Percentiles rank a stretch among this genome's conserved stretches.
Conservation (phyloP, 192 early-diverging fungal species). For the Linnemannia hyalina region DNA sequence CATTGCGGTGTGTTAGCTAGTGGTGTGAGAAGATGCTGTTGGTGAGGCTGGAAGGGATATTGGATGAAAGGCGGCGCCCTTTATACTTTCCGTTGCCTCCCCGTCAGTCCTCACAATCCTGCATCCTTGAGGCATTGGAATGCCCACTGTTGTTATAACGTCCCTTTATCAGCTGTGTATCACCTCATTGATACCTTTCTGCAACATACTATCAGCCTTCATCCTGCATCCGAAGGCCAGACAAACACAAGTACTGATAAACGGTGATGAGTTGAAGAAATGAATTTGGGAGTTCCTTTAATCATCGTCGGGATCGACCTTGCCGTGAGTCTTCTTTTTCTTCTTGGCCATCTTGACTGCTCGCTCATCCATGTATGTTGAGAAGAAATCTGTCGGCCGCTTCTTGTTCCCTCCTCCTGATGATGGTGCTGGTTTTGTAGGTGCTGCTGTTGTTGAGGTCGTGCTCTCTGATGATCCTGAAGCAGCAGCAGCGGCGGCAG, state of each 20-base stretch:
- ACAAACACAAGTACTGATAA: background rate
- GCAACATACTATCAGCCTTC: no score
- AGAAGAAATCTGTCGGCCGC: constrained; percentile 60
- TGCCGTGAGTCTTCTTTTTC: constrained; percentile 50
- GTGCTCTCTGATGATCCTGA: background rate
- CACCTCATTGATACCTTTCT: no score
- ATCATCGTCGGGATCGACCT: constrained; percentile 38
- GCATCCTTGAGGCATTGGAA: no score
- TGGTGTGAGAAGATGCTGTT: background rate
- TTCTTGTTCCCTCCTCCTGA: constrained; percentile 15
- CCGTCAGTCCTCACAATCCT: no score
- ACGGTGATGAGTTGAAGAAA: background rate
- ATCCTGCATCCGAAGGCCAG: no score
- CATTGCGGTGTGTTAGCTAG: background rate
- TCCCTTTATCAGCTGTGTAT: no score
- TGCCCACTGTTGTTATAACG: no score
- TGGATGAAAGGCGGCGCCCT: background rate
- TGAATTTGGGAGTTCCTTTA: background rate
- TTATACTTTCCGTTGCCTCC: no score
- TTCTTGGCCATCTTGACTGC: constrained; percentile 63
- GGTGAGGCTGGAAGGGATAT: background rate
- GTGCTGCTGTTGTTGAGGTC: background rate
- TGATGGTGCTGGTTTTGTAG: background rate
- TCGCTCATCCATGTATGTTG: constrained; percentile 63
- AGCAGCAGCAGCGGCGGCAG: background rate